Evolutionary conservation across 2,329 filamentous ascomycete species (phyloP), one percentile per base, ranked within the genome.

Genomic region (Pseudocercospora macadamiae): DNA sequence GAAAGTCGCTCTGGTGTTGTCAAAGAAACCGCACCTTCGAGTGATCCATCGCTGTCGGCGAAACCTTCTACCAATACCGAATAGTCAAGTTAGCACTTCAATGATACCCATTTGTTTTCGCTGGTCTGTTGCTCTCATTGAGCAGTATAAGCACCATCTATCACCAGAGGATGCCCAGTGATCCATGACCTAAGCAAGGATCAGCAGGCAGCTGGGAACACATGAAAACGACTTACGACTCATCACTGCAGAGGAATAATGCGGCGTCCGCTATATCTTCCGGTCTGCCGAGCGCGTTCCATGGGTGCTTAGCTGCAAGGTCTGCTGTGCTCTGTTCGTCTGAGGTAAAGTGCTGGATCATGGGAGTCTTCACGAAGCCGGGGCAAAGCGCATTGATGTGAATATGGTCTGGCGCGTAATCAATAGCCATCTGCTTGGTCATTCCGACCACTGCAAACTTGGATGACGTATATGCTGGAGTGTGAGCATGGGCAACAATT

Each of bases 401-500:
- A 10, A 69, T 70, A 5, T 59, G 59, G 51, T 69, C 63, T 36
- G 54, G 34, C 2, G 67, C 68, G 37, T 69, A 70, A 23, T 70
- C 66, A 16, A 68, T 34, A 5, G 64, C 67, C 53, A 69, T 66
- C 36, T 66, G 59, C 56, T 63, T 68, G 6, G 68, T 70, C 63
- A 70, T 64, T 9, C 66, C 66, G n/a, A 71, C 62, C 2, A 70
- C 66, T 9, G 67, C 66, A 55, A 63, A 60, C 53, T 71, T 71
- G 12, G 65, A 59, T 9, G 61, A 26, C 2, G 49, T 25, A 51
- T 66, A 66, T 2, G 64, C 55, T 26, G 62, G 48, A 1, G 51
- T 37, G 12, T 23, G n/a, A 4, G 30, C 28, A 25, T n/a, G 19
- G 2, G 49, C 30, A 7, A 44, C 32, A 9, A 34, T 47, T 4